These are phyloP conservation scores for Ammopiptanthus mongolicus DNA, from an alignment of 306 rosid species.

Conservation along the genomic window DNA sequence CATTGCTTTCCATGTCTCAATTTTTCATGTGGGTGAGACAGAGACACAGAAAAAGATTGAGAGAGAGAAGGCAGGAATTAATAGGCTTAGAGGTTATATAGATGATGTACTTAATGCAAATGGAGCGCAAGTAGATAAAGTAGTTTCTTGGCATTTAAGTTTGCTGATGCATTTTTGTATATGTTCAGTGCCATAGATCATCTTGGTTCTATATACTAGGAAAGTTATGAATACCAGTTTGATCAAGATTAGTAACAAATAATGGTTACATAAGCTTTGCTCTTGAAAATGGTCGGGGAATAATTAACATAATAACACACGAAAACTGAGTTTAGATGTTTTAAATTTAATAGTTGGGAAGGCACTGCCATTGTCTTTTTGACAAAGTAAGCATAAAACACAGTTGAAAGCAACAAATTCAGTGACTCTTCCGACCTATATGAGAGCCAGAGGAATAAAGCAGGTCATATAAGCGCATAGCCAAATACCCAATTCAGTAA, in stretches of 20 bases:
- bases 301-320: conserved; percentile 11
- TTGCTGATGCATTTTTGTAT: conserved; percentile 1
- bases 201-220: conserved; percentile 16
- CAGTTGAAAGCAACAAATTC: conserved; percentile 1
- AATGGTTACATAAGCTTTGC: conserved; percentile 11
- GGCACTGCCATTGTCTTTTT: too few species aligned
- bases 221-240: background rate
- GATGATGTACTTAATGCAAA: conserved; percentile 2
- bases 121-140: background rate
- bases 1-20: conserved; percentile 26
- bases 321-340: background rate
- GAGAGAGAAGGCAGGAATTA: background rate
- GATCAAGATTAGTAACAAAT: background rate
- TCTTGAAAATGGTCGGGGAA: conserved; percentile 23
- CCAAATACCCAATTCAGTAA: conserved; percentile 6
- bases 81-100: background rate
- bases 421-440: background rate
- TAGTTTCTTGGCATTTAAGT: conserved; percentile 27
- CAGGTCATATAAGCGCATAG: background rate
- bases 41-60: background rate
- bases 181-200: conserved; percentile 24
- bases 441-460: background rate
- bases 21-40: background rate
- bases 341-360: too few species aligned
- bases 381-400: conserved; percentile 16